Evolutionary conservation across 306 rosid genomes (phyloP), one percentile per base, ranked within the genome.

Genomic region (Dalbergia cochinchinensis): DNA sequence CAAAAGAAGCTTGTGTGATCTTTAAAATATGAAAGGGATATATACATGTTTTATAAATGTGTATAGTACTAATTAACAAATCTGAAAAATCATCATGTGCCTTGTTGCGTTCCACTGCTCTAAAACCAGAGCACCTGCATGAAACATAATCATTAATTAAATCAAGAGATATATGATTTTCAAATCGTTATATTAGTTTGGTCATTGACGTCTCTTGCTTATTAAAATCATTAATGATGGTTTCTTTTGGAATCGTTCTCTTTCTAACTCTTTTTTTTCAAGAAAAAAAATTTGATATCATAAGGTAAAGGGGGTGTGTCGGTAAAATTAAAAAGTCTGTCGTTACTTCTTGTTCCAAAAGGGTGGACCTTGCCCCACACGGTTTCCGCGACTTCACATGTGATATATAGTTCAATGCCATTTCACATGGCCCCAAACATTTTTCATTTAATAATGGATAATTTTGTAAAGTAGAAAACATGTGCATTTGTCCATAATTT

Each of bases 321-420:
- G 83, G 86, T 74, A 63, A 58, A 59, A 16, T 54, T 61, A 47
- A 13, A 51, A 41, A 33, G 18, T 22, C 42, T 19, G 80, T 62
- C 31, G 58, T 34, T 20, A 20, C 13, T 20, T 44, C 12, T 7
- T 33, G 65, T 55, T 58, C 74, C 35, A 50, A 35, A 26, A 62
- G 26, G n/a, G 60, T 54, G 60, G 11, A 54, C 20, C 8, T 74
- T 71, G 76, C 42, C 74, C 88, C 86, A 84, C 90, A 50, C 90
- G 90, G 81, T 84, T 87, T 79, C 19, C 16, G 47, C 58, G 26
- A 31, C 54, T 16, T 42, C 65, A 74, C 33, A 20, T 14, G 8
- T 48, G 19, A 11, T 15, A 12, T 50, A 50, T n/a, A 4, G 16
- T n/a, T 50, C 7, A 13, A 14, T 48, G 6, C 4, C 16, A 50